phyloP scores from a whole-genome alignment of 2,329 filamentous ascomycete species.

The Fusarium sp. region DNA sequence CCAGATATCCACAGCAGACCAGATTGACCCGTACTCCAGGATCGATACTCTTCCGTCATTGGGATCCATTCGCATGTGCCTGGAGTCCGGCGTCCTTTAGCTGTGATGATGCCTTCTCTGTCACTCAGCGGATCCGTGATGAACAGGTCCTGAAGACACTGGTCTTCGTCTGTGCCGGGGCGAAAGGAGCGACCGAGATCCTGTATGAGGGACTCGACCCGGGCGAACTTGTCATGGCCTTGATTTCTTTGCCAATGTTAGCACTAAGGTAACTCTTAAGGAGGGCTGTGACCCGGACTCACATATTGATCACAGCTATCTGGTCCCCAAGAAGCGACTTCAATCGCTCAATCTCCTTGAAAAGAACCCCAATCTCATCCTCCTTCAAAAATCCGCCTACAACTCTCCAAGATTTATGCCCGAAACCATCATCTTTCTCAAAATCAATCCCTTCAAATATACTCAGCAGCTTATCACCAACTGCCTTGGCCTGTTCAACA shows the following conservation, averaged over 20 bases:
- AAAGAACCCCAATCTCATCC: not conserved
- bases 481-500: not conserved
- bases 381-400: not conserved
- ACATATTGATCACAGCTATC: constrained; percentile 6
- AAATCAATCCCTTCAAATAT: constrained; percentile 9
- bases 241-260: not conserved
- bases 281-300: not conserved
- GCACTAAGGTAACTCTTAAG: rapidly evolving
- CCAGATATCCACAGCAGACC: constrained; percentile 17
- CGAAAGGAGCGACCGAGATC: not conserved
- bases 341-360: not conserved
- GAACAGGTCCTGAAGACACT: constrained; percentile 6
- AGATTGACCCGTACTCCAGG: not conserved
- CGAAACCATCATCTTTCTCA: not conserved
- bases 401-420: constrained; percentile 6
- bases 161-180: not conserved
- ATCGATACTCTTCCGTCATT: not conserved
- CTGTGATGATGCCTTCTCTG: not conserved
- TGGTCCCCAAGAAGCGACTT: not conserved
- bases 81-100: not conserved
- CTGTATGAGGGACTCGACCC: not conserved
- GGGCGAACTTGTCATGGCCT: not conserved
- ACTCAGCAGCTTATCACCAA: not conserved
- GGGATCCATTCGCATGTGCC: constrained; percentile 27
- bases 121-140: constrained; percentile 15